Evolutionary conservation across 768 basidiomycete species (phyloP).

Genomic region (Auriscalpium vulgare): DNA sequence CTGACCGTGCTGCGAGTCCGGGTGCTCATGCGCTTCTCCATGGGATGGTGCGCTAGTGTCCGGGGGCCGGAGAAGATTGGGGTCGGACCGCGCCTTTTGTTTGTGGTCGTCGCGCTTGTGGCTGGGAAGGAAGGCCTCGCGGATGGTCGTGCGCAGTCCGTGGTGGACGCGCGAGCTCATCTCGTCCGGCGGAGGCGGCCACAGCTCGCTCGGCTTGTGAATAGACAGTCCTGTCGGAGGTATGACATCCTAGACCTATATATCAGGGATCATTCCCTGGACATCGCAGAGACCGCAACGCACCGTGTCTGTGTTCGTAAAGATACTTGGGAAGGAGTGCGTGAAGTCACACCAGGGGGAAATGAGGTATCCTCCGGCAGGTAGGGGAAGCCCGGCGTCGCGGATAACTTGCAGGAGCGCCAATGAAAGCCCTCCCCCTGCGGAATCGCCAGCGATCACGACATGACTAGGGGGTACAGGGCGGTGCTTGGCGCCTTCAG

Average conservation of each 20-base stretch:
- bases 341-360: slow-evolving; percentile 94
- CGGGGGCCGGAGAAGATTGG: neutral
- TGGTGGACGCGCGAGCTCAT: slow-evolving; percentile 49
- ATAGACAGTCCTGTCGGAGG: slow-evolving; percentile 68
- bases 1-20: slow-evolving; percentile 1
- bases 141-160: slow-evolving; percentile 51
- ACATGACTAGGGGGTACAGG: slow-evolving; percentile 79
- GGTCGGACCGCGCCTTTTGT: neutral
- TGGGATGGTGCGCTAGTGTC: neutral
- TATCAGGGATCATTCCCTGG: neutral
- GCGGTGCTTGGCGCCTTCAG: slow-evolving; percentile 64
- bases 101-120: neutral
- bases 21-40: neutral
- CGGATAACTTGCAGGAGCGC: slow-evolving; percentile 84
- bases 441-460: slow-evolving; percentile 85
- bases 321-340: slow-evolving; percentile 88
- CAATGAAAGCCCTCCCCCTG: slow-evolving; percentile 82
- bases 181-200: slow-evolving; percentile 70
- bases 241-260: slow-evolving; percentile 57
- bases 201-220: slow-evolving; percentile 70
- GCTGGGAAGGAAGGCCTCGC: slow-evolving; percentile 41
- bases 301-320: slow-evolving; percentile 79
- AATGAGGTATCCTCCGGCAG: slow-evolving; percentile 83
- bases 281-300: slow-evolving; percentile 15
- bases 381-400: slow-evolving; percentile 71